A percentile compares a stretch with the other conserved stretches of the same genome.
phyloP scores from a whole-genome alignment of 768 basidiomycete genomes.

The Wakefieldia striispora region DNA sequence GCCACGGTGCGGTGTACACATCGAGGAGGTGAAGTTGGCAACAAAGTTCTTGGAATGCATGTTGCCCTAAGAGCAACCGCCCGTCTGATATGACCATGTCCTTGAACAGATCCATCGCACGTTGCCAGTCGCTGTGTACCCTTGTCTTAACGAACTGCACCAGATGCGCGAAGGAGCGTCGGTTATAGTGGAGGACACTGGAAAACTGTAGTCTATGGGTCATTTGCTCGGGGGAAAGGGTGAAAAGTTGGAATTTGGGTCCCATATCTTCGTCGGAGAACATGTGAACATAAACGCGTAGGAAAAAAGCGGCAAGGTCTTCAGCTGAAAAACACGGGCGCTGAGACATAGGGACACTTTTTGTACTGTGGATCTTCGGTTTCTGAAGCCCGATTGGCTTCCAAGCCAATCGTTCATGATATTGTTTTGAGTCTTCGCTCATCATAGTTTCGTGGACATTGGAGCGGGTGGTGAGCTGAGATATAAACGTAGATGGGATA shows the following conservation, averaged over 20 bases:
- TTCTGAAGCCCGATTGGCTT: conserved; percentile 5
- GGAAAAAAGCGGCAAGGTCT: conserved; percentile 22
- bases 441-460: conserved; percentile 19
- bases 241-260: background rate
- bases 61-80: conserved; percentile 18
- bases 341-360: background rate
- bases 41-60: conserved; percentile 45
- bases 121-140: conserved; percentile 40
- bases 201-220: background rate
- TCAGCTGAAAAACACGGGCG: conserved; percentile 10
- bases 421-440: conserved; percentile 6
- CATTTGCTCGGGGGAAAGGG: background rate
- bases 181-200: conserved; percentile 41
- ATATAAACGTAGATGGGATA: conserved; percentile 20
- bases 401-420: conserved; percentile 29
- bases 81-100: conserved; percentile 5
- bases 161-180: conserved; percentile 46
- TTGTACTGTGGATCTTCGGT: background rate
- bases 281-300: conserved; percentile 24
- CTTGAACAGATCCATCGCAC: conserved; percentile 37
- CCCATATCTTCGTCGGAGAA: conserved; percentile 25
- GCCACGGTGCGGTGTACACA: conserved; percentile 30
- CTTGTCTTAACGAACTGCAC: conserved; percentile 40
- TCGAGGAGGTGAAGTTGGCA: conserved; percentile 41
- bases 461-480: conserved; percentile 25